Conservation (phyloP, 139 green algal species). For the Chlorella sorokiniana region DNA sequence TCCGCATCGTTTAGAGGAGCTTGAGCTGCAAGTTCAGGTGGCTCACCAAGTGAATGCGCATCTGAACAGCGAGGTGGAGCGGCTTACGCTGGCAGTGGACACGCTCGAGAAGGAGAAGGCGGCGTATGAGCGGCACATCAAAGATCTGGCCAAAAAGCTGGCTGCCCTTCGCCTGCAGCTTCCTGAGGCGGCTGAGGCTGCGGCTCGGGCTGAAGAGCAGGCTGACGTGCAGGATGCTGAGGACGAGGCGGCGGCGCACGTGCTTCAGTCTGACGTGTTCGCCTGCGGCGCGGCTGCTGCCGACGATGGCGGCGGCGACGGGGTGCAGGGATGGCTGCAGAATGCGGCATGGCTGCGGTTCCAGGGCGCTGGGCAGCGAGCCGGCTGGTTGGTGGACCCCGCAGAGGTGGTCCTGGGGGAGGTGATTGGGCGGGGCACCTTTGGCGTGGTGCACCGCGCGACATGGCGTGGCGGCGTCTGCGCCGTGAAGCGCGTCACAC, state of each 20-base stretch:
- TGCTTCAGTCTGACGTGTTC: conserved; percentile 12
- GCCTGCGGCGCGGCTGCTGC: no score
- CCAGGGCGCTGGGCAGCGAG: conserved; percentile 12
- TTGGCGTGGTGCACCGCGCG: conserved; percentile 67
- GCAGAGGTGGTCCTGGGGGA: conserved; percentile 54
- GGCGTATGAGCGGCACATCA: conserved; percentile 12
- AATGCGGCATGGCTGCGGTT: conserved; percentile 21
- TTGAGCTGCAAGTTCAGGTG: conserved; percentile 36
- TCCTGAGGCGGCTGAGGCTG: neutral
- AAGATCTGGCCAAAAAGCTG: conserved; percentile 11
- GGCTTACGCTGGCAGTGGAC: conserved; percentile 15
- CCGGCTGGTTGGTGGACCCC: conserved; percentile 47
- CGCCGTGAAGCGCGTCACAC: conserved; percentile 70
- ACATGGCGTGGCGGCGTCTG: conserved; percentile 70
- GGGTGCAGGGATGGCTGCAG: conserved; percentile 6
- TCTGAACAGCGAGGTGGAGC: conserved; percentile 45
- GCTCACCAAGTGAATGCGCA: conserved; percentile 52
- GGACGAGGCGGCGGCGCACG: neutral
- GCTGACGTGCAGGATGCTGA: neutral
- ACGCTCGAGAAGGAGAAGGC: conserved; percentile 3
- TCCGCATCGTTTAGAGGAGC: conserved; percentile 41
- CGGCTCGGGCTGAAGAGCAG: neutral
- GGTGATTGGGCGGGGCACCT: conserved; percentile 68
- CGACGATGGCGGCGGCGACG: neutral
- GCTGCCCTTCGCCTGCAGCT: neutral